phyloP scores from a whole-genome alignment of 129 eudicot species.

The Centaurea solstitialis region DNA sequence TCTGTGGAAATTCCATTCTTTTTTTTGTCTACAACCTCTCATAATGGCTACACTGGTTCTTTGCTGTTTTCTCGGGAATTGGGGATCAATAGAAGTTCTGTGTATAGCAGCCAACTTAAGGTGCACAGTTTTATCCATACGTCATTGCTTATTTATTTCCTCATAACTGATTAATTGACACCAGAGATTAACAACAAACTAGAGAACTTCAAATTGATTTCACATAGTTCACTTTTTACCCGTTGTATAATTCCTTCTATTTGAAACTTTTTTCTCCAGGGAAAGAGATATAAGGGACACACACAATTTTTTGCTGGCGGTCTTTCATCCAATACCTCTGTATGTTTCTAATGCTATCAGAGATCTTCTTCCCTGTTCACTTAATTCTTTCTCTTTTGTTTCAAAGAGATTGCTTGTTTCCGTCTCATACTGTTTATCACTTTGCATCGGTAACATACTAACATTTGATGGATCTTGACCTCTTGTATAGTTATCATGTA shows the following conservation, averaged over 20 bases:
- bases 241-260: not conserved
- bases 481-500: not conserved
- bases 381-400: not conserved
- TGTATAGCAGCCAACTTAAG: conserved; percentile 41
- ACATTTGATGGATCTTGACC: not conserved
- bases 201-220: conserved; percentile 3
- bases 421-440: not conserved
- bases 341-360: conserved; percentile 24
- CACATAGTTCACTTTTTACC: not conserved
- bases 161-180: not conserved
- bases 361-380: not conserved
- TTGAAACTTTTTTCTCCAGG: conserved; percentile 27
- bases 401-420: not conserved
- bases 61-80: conserved; percentile 49
- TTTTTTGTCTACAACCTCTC: conserved; percentile 21
- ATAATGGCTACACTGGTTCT: conserved; percentile 61
- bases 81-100: conserved; percentile 35
- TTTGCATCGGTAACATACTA: not conserved
- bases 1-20: conserved; percentile 1
- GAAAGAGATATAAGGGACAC: conserved; percentile 33
- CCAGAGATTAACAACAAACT: conserved; percentile 5
- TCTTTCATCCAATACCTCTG: conserved; percentile 52
- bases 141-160: conserved; percentile 7
- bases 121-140: conserved; percentile 34
- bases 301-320: conserved; percentile 22